phyloP scores from a whole-genome alignment of 495 filamentous ascomycete species.

The Talaromyces liani region DNA sequence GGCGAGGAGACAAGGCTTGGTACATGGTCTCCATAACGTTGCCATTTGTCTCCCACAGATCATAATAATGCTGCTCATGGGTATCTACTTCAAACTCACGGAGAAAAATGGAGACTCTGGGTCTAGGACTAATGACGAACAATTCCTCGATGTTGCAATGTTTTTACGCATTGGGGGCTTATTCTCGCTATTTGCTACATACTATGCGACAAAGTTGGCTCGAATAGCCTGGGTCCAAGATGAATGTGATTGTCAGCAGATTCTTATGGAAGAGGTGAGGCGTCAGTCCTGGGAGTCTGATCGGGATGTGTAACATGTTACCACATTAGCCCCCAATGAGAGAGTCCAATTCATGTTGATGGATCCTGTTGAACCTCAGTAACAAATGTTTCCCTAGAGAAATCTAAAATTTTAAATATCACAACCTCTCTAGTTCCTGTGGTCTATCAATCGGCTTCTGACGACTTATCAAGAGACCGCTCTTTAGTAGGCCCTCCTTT shows the following conservation, averaged over 20 bases:
- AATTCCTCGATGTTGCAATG: not conserved
- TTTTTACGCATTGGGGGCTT: not conserved
- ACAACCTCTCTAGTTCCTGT: too few species aligned
- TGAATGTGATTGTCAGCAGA: not conserved
- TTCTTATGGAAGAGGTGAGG: not conserved
- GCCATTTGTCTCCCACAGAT: slow-evolving; percentile 6
- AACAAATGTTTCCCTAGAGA: too few species aligned
- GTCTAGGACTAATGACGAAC: not conserved
- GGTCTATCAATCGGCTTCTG: too few species aligned
- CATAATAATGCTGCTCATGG: not conserved
- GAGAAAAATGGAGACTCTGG: not conserved
- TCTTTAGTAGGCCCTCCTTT: too few species aligned
- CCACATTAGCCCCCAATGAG: too few species aligned
- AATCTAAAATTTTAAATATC: too few species aligned
- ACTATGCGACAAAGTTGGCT: not conserved
- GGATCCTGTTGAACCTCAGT: too few species aligned
- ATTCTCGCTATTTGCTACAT: not conserved
- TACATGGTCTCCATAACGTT: not conserved
- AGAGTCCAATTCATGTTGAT: too few species aligned
- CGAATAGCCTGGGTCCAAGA: not conserved
- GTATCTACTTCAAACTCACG: not conserved
- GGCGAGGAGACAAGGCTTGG: not conserved
- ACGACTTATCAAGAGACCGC: too few species aligned
- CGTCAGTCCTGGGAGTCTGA: too few species aligned
- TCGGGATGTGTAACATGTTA: too few species aligned